phyloP scores from a whole-genome alignment of 2,329 filamentous ascomycete species.

The Fusarium torreyae region DNA sequence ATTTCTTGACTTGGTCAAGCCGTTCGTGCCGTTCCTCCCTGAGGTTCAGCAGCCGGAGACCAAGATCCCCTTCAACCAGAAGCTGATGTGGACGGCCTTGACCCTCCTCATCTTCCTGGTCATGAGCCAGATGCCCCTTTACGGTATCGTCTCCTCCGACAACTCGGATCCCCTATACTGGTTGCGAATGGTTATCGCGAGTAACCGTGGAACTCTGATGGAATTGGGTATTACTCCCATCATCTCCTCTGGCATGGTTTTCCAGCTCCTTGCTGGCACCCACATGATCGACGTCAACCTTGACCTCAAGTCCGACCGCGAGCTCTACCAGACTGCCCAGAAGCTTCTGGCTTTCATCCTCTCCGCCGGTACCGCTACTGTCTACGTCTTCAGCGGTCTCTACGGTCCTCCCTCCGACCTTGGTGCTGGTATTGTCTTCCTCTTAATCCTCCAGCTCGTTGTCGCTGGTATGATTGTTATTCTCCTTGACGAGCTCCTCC shows the following conservation, averaged over 20 bases:
- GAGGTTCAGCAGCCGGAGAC: slow-evolving; percentile 99
- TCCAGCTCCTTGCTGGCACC: slow-evolving; percentile 99
- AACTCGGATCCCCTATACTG: slow-evolving; percentile 99
- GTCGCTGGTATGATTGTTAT: slow-evolving; percentile 99
- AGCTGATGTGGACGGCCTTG: slow-evolving; percentile 94
- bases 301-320: slow-evolving; percentile 99
- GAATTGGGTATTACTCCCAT: slow-evolving; percentile 98
- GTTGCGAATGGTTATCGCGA: slow-evolving; percentile 99
- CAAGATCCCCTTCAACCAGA: slow-evolving; percentile 99
- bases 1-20: slow-evolving; percentile 99
- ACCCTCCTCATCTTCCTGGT: slow-evolving; percentile 99
- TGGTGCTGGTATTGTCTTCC: slow-evolving; percentile 97
- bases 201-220: slow-evolving; percentile 97
- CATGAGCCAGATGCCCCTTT: slow-evolving; percentile 99
- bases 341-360: slow-evolving; percentile 99
- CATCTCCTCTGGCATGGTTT: slow-evolving; percentile 99
- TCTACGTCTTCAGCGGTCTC: slow-evolving; percentile 98
- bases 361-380: slow-evolving; percentile 96
- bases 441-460: slow-evolving; percentile 97
- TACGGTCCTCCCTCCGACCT: slow-evolving; percentile 98
- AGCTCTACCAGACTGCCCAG: slow-evolving; percentile 99
- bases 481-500: slow-evolving; percentile 97
- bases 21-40: slow-evolving; percentile 98
- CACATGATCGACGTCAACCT: slow-evolving; percentile 99
- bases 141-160: slow-evolving; percentile 99